Evolutionary conservation across 176 grass and related monocot species (phyloP), one percentile per base, ranked within the genome.

Genomic region (Eremochloa ophiuroides): DNA sequence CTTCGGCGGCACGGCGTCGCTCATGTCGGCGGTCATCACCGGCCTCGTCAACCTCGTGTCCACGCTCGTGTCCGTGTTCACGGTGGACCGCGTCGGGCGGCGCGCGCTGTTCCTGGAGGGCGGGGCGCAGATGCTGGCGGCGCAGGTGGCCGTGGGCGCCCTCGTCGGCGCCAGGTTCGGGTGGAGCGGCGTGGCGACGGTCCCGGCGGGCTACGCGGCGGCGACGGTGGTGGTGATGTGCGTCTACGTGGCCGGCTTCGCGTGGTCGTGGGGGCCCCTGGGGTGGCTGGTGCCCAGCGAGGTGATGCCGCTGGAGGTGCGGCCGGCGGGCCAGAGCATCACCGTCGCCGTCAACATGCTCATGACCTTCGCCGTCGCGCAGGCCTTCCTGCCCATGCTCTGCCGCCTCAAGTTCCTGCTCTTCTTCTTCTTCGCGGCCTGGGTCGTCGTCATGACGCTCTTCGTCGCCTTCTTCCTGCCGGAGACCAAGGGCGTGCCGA

Each of bases 251-350:
- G 93, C 87, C 4, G 93, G 74, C 4, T 94, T 89, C 84, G 87
- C 87, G 4, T 94, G 87, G 93, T 85, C 89, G 10, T 94, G 89
- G 93, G 93, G 93, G 8, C 93, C 89, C 2, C 89, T 94, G 7
- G 89, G 87, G 18, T 95, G 89, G 93, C 85, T 95, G 31, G 87
- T 71, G 26, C 92, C 92, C 12, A 91, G 89, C 71, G 92, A 94
- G 82, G 89, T 94, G 31, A 89, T 94, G 51, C 89, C 86, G 22
- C 83, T 91, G 27, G 89, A 94, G 79, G 86, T 94, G 62, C 86
- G 92, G 1, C 84, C 92, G 7, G 92, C 88, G 8, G 92, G 88
- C 12, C 92, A 91, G 83, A 94, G 92, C 63, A 86, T 91, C 66
- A 88, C 85, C 43, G 91, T 94, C 14, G 76, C 85, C 0, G 83